A percentile compares a stretch with the other conserved stretches of the same genome.
These are phyloP conservation scores for Colletotrichum sp. DNA, from an alignment of 2,329 filamentous ascomycete genomes.

Conservation along the genomic window DNA sequence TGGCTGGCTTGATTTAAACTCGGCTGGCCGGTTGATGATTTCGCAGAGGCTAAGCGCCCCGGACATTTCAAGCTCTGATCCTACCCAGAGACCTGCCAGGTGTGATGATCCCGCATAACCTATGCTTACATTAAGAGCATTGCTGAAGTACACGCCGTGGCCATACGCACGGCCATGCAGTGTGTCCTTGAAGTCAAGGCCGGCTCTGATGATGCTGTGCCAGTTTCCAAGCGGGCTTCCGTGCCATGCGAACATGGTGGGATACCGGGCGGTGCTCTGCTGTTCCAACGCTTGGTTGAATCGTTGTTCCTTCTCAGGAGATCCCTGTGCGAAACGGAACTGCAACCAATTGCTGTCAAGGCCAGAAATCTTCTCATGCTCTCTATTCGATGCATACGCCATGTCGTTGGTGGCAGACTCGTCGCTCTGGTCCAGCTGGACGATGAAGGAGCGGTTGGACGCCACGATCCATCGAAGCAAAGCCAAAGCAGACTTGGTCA, in stretches of 20 bases:
- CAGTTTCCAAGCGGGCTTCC: constrained; percentile 79
- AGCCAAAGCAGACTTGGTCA: constrained; percentile 70
- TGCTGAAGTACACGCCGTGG: constrained; percentile 82
- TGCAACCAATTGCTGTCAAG: constrained; percentile 71
- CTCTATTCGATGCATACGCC: constrained; percentile 6
- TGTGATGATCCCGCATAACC: constrained; percentile 43
- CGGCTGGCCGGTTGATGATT: constrained; percentile 73
- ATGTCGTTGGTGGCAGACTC: background rate
- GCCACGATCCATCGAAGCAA: constrained; percentile 88
- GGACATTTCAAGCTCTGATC: constrained; percentile 65
- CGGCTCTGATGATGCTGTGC: constrained; percentile 88
- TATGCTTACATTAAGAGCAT: constrained; percentile 59
- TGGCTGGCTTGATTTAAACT: constrained; percentile 61
- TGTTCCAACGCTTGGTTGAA: constrained; percentile 69
- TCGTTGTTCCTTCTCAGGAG: constrained; percentile 82
- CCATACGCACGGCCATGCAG: constrained; percentile 74
- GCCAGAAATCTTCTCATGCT: constrained; percentile 62
- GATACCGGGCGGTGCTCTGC: constrained; percentile 46
- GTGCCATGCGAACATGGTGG: constrained; percentile 87
- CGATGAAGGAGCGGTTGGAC: constrained; percentile 86
- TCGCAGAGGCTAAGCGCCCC: constrained; percentile 79
- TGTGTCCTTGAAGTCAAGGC: constrained; percentile 72
- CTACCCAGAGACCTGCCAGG: constrained; percentile 57
- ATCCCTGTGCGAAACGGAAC: constrained; percentile 87
- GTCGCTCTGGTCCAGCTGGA: constrained; percentile 66